Evolutionary conservation across 1,284 basidiomycete species (phyloP), one percentile per base, ranked within the genome.

Genomic region (Amylostereum areolatum): DNA sequence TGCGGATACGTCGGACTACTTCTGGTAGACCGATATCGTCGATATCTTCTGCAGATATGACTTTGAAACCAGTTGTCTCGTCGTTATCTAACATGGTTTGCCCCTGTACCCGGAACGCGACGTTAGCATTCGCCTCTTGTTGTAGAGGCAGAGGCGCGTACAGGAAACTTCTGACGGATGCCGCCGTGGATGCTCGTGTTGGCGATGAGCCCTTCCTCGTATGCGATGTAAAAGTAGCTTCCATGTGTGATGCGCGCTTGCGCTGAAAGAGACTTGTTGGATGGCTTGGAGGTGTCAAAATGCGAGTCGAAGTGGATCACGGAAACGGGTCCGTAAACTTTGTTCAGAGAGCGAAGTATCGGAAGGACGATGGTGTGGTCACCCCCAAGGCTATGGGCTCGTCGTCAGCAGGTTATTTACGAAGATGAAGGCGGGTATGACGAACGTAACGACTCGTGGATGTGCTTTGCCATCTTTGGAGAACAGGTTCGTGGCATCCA

Each of bases 231-330:
- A 67, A 90, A 90, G 67, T 87, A 90, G 8, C 84, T 87, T 44
- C 87, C 88, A 57, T 89, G 87, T 0, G 80, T 89, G 43, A 87
- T 69, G 43, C 74, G 77, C 33, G 82, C 81, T 59, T 85, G 82
- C 35, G 76, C 73, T 1, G 80, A 76, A 9, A 63, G 62, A 47
- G 71, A 65, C 29, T 80, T 80, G 58, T 83, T 81, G 30, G 66
- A 66, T 28, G 69, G 59, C 85, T 87, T 18, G 18, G 18, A 83
- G 5, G 81, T 81, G 56, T 83, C 79, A 33, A 89, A 67, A 64
- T 91, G 88, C 0, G 85, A 83, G 60, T 91, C 88, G 54, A 91
- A 89, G 62, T 91, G 89, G 45, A 91, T 87, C 43, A 90, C 83
- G 34, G 83, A 83, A 45, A 89, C 74, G 0, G 85, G 84, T 1